Evolutionary conservation across 1,139 yeast species (phyloP).

Genomic region (Candida smagusa): DNA sequence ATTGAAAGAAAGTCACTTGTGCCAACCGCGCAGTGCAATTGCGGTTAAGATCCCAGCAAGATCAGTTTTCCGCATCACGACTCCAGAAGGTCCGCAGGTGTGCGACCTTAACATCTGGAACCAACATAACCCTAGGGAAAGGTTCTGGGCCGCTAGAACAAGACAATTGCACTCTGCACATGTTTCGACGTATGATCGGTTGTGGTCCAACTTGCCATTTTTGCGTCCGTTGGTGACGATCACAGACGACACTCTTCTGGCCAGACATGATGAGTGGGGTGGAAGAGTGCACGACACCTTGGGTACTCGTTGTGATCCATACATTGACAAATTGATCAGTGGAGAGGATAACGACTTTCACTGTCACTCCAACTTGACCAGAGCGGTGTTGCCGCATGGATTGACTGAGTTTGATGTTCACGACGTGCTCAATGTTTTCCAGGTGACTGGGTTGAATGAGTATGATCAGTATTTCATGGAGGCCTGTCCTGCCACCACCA

Average conservation of each 20-base stretch:
- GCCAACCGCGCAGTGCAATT: conserved; percentile 55
- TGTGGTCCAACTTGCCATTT: conserved; percentile 65
- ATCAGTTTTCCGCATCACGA: conserved; percentile 53
- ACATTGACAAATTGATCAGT: conserved; percentile 59
- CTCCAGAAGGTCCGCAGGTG: conserved; percentile 70
- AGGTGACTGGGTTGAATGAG: conserved; percentile 64
- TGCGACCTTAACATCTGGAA: conserved; percentile 69
- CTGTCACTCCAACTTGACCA: conserved; percentile 61
- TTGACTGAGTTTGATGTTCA: conserved; percentile 65
- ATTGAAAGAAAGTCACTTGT: conserved; percentile 33
- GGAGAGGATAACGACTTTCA: conserved; percentile 66
- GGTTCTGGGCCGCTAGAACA: conserved; percentile 69
- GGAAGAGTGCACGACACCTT: conserved; percentile 64
- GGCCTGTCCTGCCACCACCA: conserved; percentile 57
- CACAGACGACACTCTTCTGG: conserved; percentile 54
- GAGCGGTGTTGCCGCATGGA: conserved; percentile 58
- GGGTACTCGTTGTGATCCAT: conserved; percentile 70
- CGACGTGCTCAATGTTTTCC: conserved; percentile 67
- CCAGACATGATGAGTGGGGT: conserved; percentile 62
- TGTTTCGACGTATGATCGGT: conserved; percentile 57
- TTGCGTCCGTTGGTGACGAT: conserved; percentile 63
- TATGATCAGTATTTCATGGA: conserved; percentile 70
- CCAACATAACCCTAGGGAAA: conserved; percentile 55
- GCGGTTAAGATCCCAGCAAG: conserved; percentile 63
- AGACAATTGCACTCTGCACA: conserved; percentile 67